phyloP scores from a whole-genome alignment of 805 yeast genomes.

The Pichia cephalocereana region DNA sequence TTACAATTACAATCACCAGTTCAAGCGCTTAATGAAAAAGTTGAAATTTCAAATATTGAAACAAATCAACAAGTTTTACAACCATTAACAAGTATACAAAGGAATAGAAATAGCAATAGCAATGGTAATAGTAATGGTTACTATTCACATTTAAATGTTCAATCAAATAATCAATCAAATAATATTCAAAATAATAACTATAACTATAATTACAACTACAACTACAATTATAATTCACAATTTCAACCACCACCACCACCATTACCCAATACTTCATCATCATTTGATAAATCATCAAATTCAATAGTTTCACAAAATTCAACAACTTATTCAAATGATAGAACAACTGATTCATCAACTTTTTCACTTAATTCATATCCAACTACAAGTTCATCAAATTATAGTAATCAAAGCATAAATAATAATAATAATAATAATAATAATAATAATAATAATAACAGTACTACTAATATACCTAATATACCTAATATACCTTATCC shows the following conservation, averaged over 20 bases:
- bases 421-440: neutral
- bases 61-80: too few species aligned
- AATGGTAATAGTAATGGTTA: too few species aligned
- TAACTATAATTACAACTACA: neutral
- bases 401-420: neutral
- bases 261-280: neutral
- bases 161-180: too few species aligned
- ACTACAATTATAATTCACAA: neutral
- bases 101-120: neutral
- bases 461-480: too few species aligned
- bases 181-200: too few species aligned
- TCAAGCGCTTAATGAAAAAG: too few species aligned
- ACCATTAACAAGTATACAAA: too few species aligned
- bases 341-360: neutral
- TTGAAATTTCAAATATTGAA: too few species aligned
- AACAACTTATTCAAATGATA: neutral
- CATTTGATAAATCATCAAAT: neutral
- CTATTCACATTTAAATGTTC: too few species aligned
- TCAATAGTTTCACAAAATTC: neutral
- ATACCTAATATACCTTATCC: too few species aligned
- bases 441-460: too few species aligned
- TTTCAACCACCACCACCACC: neutral
- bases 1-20: too few species aligned
- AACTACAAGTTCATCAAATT: neutral
- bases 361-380: neutral